Percentiles rank a stretch among this genome's conserved stretches.
phyloP scores from a whole-genome alignment of 768 basidiomycete genomes.

The Daedaleopsis nitida region DNA sequence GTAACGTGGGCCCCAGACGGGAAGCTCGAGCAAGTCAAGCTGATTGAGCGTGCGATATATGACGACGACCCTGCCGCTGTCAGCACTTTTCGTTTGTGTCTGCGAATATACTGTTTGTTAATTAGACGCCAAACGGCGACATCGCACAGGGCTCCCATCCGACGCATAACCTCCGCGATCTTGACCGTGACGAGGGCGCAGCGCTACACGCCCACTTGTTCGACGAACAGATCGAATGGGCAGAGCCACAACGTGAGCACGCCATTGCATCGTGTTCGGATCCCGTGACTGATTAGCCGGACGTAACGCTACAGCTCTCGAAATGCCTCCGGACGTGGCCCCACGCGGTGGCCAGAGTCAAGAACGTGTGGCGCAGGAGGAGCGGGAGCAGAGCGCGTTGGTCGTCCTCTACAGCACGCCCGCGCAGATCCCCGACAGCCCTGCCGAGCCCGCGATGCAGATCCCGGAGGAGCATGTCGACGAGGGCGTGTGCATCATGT shows the following conservation, averaged over 20 bases:
- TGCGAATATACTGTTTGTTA: constrained; percentile 51
- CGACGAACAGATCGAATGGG: constrained; percentile 87
- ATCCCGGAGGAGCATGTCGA: constrained; percentile 74
- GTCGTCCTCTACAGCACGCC: constrained; percentile 72
- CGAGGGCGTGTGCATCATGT: constrained; percentile 62
- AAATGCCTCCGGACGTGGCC: constrained; percentile 57
- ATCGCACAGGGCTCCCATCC: constrained; percentile 70
- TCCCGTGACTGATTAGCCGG: constrained; percentile 26
- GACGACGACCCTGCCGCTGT: constrained; percentile 89
- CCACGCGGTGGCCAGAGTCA: constrained; percentile 67
- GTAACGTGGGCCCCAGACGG: constrained; percentile 80
- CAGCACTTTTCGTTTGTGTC: constrained; percentile 54
- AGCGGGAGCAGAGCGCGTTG: constrained; percentile 76
- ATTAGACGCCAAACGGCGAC: constrained; percentile 39
- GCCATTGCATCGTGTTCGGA: background rate
- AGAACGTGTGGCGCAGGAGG: constrained; percentile 72
- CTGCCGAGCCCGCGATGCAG: constrained; percentile 63
- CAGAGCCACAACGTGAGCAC: constrained; percentile 75
- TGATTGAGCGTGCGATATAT: constrained; percentile 86
- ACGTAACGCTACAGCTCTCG: constrained; percentile 50
- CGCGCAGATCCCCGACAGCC: constrained; percentile 76
- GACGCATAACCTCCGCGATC: constrained; percentile 74
- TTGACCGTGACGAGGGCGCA: constrained; percentile 87
- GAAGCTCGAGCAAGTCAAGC: constrained; percentile 70
- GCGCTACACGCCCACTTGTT: constrained; percentile 81